Evolutionary conservation across 208 protist species (phyloP).

Genomic region (Lotmaria passim): DNA sequence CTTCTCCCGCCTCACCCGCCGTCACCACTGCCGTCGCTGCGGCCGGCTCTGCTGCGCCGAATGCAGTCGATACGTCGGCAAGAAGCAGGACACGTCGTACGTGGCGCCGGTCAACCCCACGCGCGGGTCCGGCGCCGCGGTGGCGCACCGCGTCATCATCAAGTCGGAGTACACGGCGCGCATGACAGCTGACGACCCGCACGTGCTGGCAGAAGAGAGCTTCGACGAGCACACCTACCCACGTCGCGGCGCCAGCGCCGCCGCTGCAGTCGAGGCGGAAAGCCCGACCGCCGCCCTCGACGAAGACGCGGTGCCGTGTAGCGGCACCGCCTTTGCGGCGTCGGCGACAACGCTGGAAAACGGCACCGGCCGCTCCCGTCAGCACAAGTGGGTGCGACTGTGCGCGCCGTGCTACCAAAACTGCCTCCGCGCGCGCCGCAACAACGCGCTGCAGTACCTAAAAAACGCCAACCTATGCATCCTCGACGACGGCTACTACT

Average conservation of each 20-base stretch:
- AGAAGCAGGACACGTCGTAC: slow-evolving; percentile 52
- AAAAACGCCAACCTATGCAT: slow-evolving; percentile 56
- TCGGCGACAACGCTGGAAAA: not conserved
- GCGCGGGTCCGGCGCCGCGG: not conserved
- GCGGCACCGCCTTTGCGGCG: not conserved
- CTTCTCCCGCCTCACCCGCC: slow-evolving; percentile 52
- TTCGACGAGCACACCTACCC: slow-evolving; percentile 59
- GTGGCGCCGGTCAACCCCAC: slow-evolving; percentile 11
- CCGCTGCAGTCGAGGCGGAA: slow-evolving; percentile 1
- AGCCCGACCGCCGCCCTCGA: not conserved
- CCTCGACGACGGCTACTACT: slow-evolving; percentile 61
- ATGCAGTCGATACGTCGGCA: slow-evolving; percentile 63
- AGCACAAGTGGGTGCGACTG: slow-evolving; percentile 52
- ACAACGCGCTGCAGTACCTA: slow-evolving; percentile 38
- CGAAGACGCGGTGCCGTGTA: slow-evolving; percentile 12
- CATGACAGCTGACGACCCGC: slow-evolving; percentile 42
- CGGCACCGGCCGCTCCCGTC: slow-evolving; percentile 4
- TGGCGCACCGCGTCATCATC: slow-evolving; percentile 36
- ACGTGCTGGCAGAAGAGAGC: slow-evolving; percentile 31
- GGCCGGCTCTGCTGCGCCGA: slow-evolving; percentile 63
- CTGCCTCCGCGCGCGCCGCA: slow-evolving; percentile 60
- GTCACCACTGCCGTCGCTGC: slow-evolving; percentile 81
- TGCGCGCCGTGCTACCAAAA: slow-evolving; percentile 62
- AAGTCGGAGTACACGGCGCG: slow-evolving; percentile 46
- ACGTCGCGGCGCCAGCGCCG: not conserved